These are phyloP conservation scores for Neurospora tetrasperma DNA, from an alignment of 495 filamentous ascomycete species.

Conservation along the genomic window DNA sequence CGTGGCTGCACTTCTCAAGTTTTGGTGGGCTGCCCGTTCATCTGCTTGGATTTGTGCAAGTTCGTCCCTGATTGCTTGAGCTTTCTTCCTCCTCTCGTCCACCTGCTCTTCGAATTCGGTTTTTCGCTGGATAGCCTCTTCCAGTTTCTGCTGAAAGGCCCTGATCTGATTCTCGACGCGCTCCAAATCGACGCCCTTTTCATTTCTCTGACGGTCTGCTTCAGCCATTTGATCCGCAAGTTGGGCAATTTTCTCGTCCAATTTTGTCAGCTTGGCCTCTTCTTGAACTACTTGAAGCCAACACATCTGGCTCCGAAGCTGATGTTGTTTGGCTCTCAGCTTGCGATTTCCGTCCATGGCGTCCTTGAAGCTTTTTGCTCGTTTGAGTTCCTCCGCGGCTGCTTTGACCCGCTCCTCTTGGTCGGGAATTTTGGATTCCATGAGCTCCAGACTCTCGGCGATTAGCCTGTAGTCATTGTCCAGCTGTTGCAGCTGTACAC, in stretches of 20 bases:
- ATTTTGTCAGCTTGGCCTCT: slow-evolving; percentile 22
- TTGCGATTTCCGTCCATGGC: slow-evolving; percentile 47
- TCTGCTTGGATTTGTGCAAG: slow-evolving; percentile 29
- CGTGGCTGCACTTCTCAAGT: slow-evolving; percentile 23
- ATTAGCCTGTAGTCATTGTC: slow-evolving; percentile 85
- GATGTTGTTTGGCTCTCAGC: slow-evolving; percentile 41
- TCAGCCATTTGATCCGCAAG: slow-evolving; percentile 21
- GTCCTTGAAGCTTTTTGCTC: slow-evolving; percentile 39
- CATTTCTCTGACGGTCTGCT: slow-evolving; percentile 14
- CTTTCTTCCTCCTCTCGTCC: slow-evolving; percentile 24
- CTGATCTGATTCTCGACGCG: slow-evolving; percentile 20
- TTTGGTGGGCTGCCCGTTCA: slow-evolving; percentile 36
- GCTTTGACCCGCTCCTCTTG: slow-evolving; percentile 55
- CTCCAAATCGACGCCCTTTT: slow-evolving; percentile 20
- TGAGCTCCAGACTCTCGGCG: slow-evolving; percentile 38
- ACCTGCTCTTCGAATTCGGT: slow-evolving; percentile 29
- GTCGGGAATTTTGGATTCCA: slow-evolving; percentile 34
- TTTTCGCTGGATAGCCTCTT: slow-evolving; percentile 13
- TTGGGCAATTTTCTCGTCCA: slow-evolving; percentile 22
- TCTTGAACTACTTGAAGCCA: slow-evolving; percentile 57
- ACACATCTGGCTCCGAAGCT: slow-evolving; percentile 49
- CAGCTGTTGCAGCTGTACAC: slow-evolving; percentile 84
- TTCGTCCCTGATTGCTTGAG: slow-evolving; percentile 22
- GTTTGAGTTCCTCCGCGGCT: slow-evolving; percentile 28
- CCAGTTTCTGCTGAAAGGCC: slow-evolving; percentile 13